Base-by-base conservation (phyloP, 441 rosid genomes). In the Lagerstroemia fauriei region DNA sequence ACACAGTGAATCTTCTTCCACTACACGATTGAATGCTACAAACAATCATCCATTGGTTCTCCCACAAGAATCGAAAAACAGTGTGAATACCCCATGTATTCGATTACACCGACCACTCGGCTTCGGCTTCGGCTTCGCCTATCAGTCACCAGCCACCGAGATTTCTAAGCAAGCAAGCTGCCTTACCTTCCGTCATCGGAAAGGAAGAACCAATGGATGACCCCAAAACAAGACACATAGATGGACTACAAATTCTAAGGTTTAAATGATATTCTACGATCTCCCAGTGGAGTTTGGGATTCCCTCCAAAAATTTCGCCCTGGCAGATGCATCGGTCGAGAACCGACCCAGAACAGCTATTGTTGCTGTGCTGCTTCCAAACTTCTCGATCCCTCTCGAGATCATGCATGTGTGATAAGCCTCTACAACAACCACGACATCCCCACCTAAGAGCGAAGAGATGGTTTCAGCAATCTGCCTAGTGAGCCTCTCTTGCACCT, bases 401-500 rank as follows among this genome's bases (percentile, higher is more conserved):
- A 95, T 94, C 99, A 97, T 97, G 86, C 99, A 97, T 74, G 91
- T 91, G 85, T 97, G 99, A 32, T 85, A 87, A 4, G 98, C 98
- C 89, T 94, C 98, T 73, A 92, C 97, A 61, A 93, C 95, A 18
- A 97, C 97, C 80, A 97, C 92, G 86, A 92, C 94, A 88, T 94
- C 95, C 66, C 92, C 96, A 41, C 97, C 97, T 66, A 92, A 86
- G 48, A 92, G 51, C 11, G 93, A 88, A 3, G 98, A 87, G 77
- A 90, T 87, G 11, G 93, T 92, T 88, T 96, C 97, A 12, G 98
- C 97, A 66, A 96, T 92, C 87, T 96, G 98, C 82, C 92, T 84
- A 69, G 96, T 93, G 59, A 96, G 93, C 76, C 98, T 90, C 89
- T 96, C 99, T 86, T 96, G 99, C 82, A 96, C 98, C 87, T 96